Evolutionary conservation across 106 monocot species (phyloP).

Genomic region (Amphibolis antarctica): DNA sequence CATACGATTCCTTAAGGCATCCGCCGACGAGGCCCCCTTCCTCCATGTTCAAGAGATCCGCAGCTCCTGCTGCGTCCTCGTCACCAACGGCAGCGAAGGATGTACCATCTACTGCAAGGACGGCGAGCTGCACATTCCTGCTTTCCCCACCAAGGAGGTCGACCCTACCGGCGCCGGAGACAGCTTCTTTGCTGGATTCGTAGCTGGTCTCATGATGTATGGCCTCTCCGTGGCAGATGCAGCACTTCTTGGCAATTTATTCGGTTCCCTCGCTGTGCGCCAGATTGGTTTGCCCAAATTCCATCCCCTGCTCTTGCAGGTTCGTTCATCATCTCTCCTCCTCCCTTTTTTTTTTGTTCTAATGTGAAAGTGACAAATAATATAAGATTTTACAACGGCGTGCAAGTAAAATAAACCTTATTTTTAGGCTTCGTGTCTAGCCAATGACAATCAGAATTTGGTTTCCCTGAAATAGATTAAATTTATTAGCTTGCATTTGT

Average conservation of each 20-base stretch:
- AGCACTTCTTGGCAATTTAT: slow-evolving; percentile 77
- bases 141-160: slow-evolving; percentile 51
- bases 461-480: too few relatives aligned
- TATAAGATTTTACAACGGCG: too few relatives aligned
- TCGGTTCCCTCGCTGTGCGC: slow-evolving; percentile 66
- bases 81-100: slow-evolving; percentile 73
- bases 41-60: slow-evolving; percentile 49
- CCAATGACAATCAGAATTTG: neutral
- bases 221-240: slow-evolving; percentile 55
- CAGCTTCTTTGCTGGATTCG: slow-evolving; percentile 77
- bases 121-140: slow-evolving; percentile 37
- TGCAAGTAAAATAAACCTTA: too few relatives aligned
- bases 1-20: slow-evolving; percentile 74
- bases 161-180: slow-evolving; percentile 93
- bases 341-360: neutral
- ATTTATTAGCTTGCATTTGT: too few relatives aligned
- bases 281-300: slow-evolving; percentile 81
- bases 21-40: slow-evolving; percentile 74
- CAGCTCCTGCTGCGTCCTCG: slow-evolving; percentile 57
- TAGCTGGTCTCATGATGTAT: slow-evolving; percentile 36
- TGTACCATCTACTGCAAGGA: slow-evolving; percentile 73
- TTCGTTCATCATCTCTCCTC: slow-evolving; percentile 10
- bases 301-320: slow-evolving; percentile 52
- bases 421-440: neutral
- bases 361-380: too few relatives aligned